phyloP scores from a whole-genome alignment of 768 basidiomycete genomes.

The Cystofilobasidium macerans region DNA sequence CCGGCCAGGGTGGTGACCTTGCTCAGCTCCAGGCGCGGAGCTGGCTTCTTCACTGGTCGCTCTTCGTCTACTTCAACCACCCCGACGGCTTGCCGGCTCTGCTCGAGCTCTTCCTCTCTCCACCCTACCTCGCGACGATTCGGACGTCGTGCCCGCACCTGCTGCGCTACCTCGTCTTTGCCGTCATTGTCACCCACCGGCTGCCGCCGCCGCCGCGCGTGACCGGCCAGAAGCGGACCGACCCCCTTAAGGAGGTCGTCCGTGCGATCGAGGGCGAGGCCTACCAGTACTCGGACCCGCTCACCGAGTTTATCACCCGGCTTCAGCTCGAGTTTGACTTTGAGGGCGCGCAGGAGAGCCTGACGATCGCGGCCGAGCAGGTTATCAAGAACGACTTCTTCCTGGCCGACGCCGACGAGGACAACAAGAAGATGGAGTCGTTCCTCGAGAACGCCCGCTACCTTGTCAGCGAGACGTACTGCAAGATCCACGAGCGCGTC shows the following conservation, averaged over 20 bases:
- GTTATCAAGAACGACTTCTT: slow-evolving; percentile 91
- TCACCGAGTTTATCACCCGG: slow-evolving; percentile 85
- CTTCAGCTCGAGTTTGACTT: slow-evolving; percentile 95
- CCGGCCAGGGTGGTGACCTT: slow-evolving; percentile 43
- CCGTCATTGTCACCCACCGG: slow-evolving; percentile 83
- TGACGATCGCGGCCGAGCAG: slow-evolving; percentile 56
- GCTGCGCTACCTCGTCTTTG: slow-evolving; percentile 82
- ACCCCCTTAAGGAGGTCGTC: slow-evolving; percentile 82
- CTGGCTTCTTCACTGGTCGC: slow-evolving; percentile 94
- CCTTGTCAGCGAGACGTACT: slow-evolving; percentile 93
- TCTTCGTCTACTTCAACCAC: slow-evolving; percentile 98
- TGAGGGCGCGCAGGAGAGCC: slow-evolving; percentile 76
- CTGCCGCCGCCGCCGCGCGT: slow-evolving; percentile 43
- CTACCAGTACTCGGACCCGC: slow-evolving; percentile 88
- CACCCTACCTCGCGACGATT: slow-evolving; percentile 95
- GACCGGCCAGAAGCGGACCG: slow-evolving; percentile 60
- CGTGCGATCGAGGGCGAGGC: slow-evolving; percentile 90
- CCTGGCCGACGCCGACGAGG: slow-evolving; percentile 75
- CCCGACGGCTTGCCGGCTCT: slow-evolving; percentile 78
- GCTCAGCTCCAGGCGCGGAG: slow-evolving; percentile 85
- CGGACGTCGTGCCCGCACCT: slow-evolving; percentile 93
- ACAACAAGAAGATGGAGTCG: slow-evolving; percentile 35
- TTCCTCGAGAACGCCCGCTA: slow-evolving; percentile 95
- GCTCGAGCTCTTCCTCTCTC: slow-evolving; percentile 91
- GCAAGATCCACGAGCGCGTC: slow-evolving; percentile 70